Evolutionary conservation across 148 eudicot genomes (phyloP).

Genomic region (Limonium bicolor): DNA sequence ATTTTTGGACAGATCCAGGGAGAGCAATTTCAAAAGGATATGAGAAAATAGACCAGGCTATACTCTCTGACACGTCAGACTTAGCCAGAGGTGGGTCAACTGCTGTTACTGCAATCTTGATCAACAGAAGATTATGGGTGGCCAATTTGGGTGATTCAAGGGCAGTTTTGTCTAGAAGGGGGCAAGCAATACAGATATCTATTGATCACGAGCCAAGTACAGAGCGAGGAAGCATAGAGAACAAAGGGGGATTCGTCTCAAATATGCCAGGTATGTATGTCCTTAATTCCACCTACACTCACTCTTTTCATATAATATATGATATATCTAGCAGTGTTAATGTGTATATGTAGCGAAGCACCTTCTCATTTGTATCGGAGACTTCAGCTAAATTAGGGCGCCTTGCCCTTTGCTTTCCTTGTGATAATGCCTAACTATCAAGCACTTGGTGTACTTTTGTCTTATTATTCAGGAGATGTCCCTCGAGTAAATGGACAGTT

Average conservation of each 20-base stretch:
- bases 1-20: conserved; percentile 43
- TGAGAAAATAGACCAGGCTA: conserved; percentile 37
- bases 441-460: neutral
- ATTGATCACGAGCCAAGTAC: conserved; percentile 43
- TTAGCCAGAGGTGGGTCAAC: conserved; percentile 48
- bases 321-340: neutral
- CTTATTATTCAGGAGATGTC: conserved; percentile 44
- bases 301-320: neutral
- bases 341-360: neutral
- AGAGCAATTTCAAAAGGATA: conserved; percentile 38
- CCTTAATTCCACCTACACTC: neutral
- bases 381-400: too few species aligned
- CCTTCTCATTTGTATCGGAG: too few species aligned
- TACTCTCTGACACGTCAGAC: conserved; percentile 26
- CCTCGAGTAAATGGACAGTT: conserved; percentile 68
- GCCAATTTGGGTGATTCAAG: conserved; percentile 54
- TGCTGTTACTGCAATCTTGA: conserved; percentile 48
- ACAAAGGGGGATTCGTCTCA: conserved; percentile 50
- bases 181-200: conserved; percentile 38
- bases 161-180: conserved; percentile 39
- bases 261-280: conserved; percentile 36
- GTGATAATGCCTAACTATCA: too few species aligned
- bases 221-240: conserved; percentile 32
- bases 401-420: too few species aligned
- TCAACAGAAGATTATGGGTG: conserved; percentile 35